These are phyloP conservation scores for Echinosophora koreensis DNA, from an alignment of 306 rosid species.

Conservation along the genomic window DNA sequence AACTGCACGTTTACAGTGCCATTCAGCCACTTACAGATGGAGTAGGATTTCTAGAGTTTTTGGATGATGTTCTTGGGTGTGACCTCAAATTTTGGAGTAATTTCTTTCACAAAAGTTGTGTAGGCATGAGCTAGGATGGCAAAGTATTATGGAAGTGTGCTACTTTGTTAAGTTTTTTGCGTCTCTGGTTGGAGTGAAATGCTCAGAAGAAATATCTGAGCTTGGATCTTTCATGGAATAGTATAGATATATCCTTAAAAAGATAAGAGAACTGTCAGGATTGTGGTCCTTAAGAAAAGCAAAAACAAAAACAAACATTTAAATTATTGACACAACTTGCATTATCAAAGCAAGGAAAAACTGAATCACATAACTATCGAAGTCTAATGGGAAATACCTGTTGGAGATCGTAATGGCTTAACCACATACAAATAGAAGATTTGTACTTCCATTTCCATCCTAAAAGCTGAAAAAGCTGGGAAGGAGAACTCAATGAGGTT, in stretches of 20 bases:
- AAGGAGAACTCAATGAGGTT: background rate
- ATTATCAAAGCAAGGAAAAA: background rate
- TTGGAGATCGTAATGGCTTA: background rate
- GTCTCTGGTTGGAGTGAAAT: background rate
- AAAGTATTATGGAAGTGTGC: background rate
- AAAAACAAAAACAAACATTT: no score
- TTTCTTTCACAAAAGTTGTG: background rate
- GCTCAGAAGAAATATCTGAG: background rate
- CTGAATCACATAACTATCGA: background rate
- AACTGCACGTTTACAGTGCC: background rate
- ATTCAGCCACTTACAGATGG: background rate
- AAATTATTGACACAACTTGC: background rate
- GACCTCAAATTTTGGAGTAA: background rate
- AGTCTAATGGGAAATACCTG: background rate
- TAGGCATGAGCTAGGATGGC: background rate
- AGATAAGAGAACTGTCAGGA: background rate
- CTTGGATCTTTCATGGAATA: background rate
- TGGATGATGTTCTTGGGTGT: background rate
- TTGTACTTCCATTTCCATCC: background rate
- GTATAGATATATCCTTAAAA: background rate
- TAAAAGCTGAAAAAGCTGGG: background rate
- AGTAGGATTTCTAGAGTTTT: background rate
- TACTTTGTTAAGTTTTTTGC: background rate
- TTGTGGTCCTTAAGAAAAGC: no score
- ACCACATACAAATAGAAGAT: background rate